Percentiles rank a stretch among this genome's conserved stretches.
Conservation (phyloP, 345 rosid species). For the Populus ilicifolia region DNA sequence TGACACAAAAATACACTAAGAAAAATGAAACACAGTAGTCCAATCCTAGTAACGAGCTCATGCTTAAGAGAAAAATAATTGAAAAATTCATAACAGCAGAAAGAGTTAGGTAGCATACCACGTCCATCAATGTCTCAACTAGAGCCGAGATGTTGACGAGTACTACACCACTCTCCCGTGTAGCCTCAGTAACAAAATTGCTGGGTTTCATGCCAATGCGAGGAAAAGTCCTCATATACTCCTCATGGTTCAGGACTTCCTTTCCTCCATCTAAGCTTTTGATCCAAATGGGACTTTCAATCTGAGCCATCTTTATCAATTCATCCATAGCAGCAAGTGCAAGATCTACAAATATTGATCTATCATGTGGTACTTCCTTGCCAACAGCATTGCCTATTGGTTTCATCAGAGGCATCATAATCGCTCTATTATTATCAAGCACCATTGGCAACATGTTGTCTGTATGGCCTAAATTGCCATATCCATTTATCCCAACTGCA, state of each 20-base stretch:
- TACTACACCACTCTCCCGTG: conserved; percentile 56
- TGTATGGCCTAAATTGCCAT: conserved; percentile 7
- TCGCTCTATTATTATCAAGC: conserved; percentile 24
- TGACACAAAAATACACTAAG: neutral
- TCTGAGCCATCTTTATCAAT: conserved; percentile 50
- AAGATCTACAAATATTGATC: conserved; percentile 39
- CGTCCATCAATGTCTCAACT: conserved; percentile 65
- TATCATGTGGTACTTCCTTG: conserved; percentile 27
- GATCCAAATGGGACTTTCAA: conserved; percentile 48
- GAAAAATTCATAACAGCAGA: neutral
- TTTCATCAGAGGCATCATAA: conserved; percentile 18
- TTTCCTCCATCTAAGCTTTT: conserved; percentile 38
- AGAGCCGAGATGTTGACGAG: conserved; percentile 48
- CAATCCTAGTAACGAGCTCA: neutral
- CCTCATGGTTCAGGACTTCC: conserved; percentile 47
- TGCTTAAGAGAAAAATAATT: neutral
- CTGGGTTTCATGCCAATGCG: conserved; percentile 30
- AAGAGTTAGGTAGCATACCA: conserved; percentile 38
- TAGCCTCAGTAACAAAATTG: conserved; percentile 42
- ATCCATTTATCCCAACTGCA: conserved; percentile 38
- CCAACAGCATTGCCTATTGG: conserved; percentile 5
- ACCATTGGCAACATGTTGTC: conserved; percentile 27
- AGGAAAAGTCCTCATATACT: conserved; percentile 44
- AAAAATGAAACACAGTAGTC: neutral
- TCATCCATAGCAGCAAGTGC: conserved; percentile 64